Evolutionary conservation across 495 filamentous ascomycete species (phyloP).

Genomic region (Neurospora sp.): DNA sequence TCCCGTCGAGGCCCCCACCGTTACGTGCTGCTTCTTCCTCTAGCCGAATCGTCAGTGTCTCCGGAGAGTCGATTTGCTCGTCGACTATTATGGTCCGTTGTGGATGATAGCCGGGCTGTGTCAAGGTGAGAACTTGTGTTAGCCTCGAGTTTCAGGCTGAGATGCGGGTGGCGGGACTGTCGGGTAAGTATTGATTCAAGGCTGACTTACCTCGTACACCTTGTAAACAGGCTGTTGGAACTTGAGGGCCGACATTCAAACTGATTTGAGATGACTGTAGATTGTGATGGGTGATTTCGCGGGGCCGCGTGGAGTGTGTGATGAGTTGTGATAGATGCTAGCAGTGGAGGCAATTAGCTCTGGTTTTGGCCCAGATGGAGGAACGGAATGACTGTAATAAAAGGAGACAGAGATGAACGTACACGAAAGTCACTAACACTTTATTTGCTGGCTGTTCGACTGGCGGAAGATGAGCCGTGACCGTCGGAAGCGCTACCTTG

Average conservation of each 20-base stretch:
- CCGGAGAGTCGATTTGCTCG: constrained; percentile 38
- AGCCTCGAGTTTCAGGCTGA: neutral
- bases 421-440: neutral
- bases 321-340: neutral
- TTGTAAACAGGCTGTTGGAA: constrained; percentile 39
- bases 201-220: constrained; percentile 38
- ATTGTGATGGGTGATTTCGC: neutral
- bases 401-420: neutral
- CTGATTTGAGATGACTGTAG: constrained; percentile 18
- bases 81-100: constrained; percentile 41
- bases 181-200: neutral
- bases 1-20: constrained; percentile 39
- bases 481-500: neutral
- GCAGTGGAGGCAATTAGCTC: neutral
- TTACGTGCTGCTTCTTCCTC: constrained; percentile 38
- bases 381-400: neutral
- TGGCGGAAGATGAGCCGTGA: constrained; percentile 15
- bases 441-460: neutral
- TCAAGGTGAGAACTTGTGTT: neutral
- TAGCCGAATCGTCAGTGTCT: constrained; percentile 38
- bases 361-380: neutral
- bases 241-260: constrained; percentile 43
- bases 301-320: neutral
- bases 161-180: neutral
- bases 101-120: constrained; percentile 36